Evolutionary conservation across 345 rosid genomes (phyloP), one percentile per base, ranked within the genome.

Genomic region (Chamaenerion angustifolium): DNA sequence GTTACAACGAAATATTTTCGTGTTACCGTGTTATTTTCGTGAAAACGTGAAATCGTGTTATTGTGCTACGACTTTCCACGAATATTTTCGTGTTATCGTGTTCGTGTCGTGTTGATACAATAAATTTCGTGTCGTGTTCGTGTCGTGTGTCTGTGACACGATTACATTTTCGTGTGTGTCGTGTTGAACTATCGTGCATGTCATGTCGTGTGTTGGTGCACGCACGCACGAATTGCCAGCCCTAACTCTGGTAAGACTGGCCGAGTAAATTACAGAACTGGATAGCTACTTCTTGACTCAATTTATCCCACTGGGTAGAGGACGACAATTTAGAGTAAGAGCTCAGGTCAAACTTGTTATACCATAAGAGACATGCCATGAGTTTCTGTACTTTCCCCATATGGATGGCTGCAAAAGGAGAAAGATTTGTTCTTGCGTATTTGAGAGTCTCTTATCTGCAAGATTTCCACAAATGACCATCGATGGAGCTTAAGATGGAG

Each of bases 401-500:
- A 55, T 77, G 68, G 51, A 15, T 54, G 1, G 68, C 21, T 58
- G 70, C 65, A 42, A 79, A 76, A 16, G 63, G 69, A 40, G 75
- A 60, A 41, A 86, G 70, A 58, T 79, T 61, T 8, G 61, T 71
- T 76, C 56, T 80, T 19, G 80, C 85, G 64, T 81, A 86, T 23
- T 19, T 43, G 19, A 90, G 71, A 18, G 92, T 85, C 59, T 75
- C 81, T 43, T 10, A 19, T 21, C 52, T 68, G 76, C 27, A 86
- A 55, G 52, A 79, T 76, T 62, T 86, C 89, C 64, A 68, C 54
- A 67, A 71, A 83, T 62, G 72, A 82, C 61, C 74, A 57, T 44
- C 72, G 56, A 43, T 70, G 65, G 54, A 86, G 80, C 58, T 78
- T 71, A 59, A 81, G 63, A 68, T 76, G 88, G 47, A 83, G 76